Percentiles rank a stretch among this genome's conserved stretches.
Evolutionary conservation across 1,139 yeast genomes (phyloP).

Genomic region (Debaryomyces sp.): DNA sequence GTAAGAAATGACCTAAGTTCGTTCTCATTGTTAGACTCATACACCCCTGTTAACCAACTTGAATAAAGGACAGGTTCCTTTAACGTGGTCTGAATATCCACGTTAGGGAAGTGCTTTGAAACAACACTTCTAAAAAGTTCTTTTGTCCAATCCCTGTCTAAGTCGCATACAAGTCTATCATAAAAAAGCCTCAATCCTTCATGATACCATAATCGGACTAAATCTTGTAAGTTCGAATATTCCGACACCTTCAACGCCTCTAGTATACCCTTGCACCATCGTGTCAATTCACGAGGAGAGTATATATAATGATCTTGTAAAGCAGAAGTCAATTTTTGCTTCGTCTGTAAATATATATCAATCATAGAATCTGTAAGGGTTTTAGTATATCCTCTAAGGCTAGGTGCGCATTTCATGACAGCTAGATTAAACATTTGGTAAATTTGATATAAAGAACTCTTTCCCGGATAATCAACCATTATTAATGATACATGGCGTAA

Average conservation of each 20-base stretch:
- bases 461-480: constrained; percentile 81
- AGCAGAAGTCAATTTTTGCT: constrained; percentile 35
- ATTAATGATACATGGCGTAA: constrained; percentile 68
- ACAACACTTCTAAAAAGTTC: constrained; percentile 44
- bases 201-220: constrained; percentile 76
- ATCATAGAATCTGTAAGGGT: constrained; percentile 70
- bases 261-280: constrained; percentile 83
- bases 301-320: constrained; percentile 65
- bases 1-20: constrained; percentile 57
- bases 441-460: constrained; percentile 64
- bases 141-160: constrained; percentile 58
- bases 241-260: constrained; percentile 51
- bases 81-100: constrained; percentile 38
- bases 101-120: constrained; percentile 47
- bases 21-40: constrained; percentile 55
- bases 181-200: constrained; percentile 79
- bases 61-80: constrained; percentile 63
- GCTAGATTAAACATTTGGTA: constrained; percentile 64
- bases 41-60: constrained; percentile 71
- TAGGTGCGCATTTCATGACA: constrained; percentile 64
- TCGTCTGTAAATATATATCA: constrained; percentile 55
- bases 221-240: constrained; percentile 37
- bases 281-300: constrained; percentile 89
- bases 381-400: constrained; percentile 54
- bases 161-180: constrained; percentile 60